Evolutionary conservation across 345 rosid genomes (phyloP).

Genomic region (Rhizophora apiculata): DNA sequence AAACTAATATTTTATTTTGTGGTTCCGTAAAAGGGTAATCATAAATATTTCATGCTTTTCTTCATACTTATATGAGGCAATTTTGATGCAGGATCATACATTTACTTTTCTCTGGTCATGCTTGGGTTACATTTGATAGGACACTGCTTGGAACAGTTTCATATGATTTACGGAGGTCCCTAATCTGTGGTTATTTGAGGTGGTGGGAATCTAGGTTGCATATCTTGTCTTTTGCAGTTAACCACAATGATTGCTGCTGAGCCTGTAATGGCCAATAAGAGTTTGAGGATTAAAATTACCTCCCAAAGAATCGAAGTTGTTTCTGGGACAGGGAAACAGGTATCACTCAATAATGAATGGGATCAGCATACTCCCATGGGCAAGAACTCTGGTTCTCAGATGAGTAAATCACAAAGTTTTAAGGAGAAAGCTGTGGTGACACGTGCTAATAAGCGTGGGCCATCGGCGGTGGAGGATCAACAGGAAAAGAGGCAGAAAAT

Average conservation of each 20-base stretch:
- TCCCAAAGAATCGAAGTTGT: constrained; percentile 33
- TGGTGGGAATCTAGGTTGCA: background rate
- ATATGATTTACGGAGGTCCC: background rate
- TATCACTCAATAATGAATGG: constrained; percentile 11
- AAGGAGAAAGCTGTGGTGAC: constrained; percentile 14
- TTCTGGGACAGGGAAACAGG: constrained; percentile 19
- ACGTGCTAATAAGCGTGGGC: constrained; percentile 40
- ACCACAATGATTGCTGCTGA: constrained; percentile 41
- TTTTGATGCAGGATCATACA: background rate
- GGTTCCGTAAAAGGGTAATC: background rate
- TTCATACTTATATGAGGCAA: background rate
- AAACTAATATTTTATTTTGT: no score
- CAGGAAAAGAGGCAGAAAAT: constrained; percentile 53
- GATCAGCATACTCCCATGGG: constrained; percentile 5
- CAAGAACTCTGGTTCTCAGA: constrained; percentile 16
- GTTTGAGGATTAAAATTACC: constrained; percentile 58
- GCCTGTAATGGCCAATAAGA: constrained; percentile 36
- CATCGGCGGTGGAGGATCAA: constrained; percentile 30
- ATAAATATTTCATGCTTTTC: background rate
- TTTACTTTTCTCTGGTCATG: constrained; percentile 4
- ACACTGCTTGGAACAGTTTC: constrained; percentile 18
- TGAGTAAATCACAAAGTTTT: constrained; percentile 10
- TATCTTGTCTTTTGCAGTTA: constrained; percentile 9
- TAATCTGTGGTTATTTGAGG: background rate
- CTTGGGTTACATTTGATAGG: constrained; percentile 12